phyloP scores from a whole-genome alignment of 768 basidiomycete species.

The Tricholoma furcatifolium region DNA sequence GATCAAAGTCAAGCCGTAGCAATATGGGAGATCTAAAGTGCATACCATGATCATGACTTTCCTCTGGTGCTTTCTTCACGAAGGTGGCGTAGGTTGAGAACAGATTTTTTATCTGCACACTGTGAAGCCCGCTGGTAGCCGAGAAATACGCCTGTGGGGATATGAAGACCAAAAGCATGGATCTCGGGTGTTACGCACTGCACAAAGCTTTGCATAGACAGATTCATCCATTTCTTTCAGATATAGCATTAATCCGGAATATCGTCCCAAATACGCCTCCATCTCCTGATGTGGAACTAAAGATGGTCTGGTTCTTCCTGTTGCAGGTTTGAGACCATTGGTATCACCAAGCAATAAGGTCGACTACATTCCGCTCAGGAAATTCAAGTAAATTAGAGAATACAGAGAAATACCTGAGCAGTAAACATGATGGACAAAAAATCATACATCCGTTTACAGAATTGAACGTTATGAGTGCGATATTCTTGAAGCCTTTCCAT shows the following conservation, averaged over 20 bases:
- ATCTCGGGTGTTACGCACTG: conserved; percentile 48
- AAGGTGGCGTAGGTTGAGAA: conserved; percentile 55
- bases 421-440: conserved; percentile 91
- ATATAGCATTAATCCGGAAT: conserved; percentile 88
- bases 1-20: not conserved
- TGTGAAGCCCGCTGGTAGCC: conserved; percentile 78
- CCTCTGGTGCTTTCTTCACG: conserved; percentile 68
- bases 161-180: conserved; percentile 2
- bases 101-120: conserved; percentile 74
- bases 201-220: conserved; percentile 86
- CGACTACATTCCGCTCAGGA: conserved; percentile 38
- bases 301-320: conserved; percentile 42
- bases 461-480: conserved; percentile 83
- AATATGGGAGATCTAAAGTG: not conserved
- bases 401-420: conserved; percentile 61
- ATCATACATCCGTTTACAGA: conserved; percentile 89
- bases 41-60: conserved; percentile 73
- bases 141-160: conserved; percentile 84
- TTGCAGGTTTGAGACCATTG: conserved; percentile 49
- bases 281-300: conserved; percentile 68
- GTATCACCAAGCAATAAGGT: conserved; percentile 66
- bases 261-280: conserved; percentile 83
- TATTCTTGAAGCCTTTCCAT: conserved; percentile 94
- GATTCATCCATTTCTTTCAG: conserved; percentile 95
- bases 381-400: not conserved